phyloP scores from a whole-genome alignment of 1,139 yeast species.

The Hyphopichia burtonii region DNA sequence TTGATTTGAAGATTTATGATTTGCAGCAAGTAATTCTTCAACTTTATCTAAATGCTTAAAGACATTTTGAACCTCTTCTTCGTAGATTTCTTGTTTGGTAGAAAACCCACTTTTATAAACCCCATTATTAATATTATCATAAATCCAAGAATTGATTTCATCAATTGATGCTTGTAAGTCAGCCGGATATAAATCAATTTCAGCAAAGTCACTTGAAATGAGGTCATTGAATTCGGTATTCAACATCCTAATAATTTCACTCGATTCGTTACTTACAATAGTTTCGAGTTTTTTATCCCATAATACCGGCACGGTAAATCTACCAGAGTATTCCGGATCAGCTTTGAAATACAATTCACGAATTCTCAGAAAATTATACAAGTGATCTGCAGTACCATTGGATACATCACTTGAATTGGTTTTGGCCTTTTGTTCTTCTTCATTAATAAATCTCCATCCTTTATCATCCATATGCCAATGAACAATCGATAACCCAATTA shows the following conservation, averaged over 20 bases:
- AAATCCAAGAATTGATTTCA: slow-evolving; percentile 79
- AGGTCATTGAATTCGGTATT: slow-evolving; percentile 65
- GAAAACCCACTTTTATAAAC: slow-evolving; percentile 95
- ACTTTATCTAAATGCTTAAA: slow-evolving; percentile 74
- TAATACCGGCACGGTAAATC: slow-evolving; percentile 89
- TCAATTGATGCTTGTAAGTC: slow-evolving; percentile 58
- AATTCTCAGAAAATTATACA: slow-evolving; percentile 59
- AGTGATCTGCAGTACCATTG: slow-evolving; percentile 65
- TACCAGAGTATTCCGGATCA: slow-evolving; percentile 70
- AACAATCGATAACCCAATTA: slow-evolving; percentile 71
- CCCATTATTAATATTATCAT: slow-evolving; percentile 85
- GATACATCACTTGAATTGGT: slow-evolving; percentile 34
- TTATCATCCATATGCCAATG: slow-evolving; percentile 83
- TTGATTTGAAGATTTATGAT: slow-evolving; percentile 34
- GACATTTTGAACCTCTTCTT: slow-evolving; percentile 61
- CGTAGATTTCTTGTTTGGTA: slow-evolving; percentile 79
- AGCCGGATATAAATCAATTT: slow-evolving; percentile 65
- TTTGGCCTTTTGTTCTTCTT: slow-evolving; percentile 22
- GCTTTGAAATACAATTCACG: slow-evolving; percentile 75
- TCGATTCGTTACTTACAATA: slow-evolving; percentile 86
- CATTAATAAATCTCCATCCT: slow-evolving; percentile 77
- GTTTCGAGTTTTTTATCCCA: slow-evolving; percentile 85
- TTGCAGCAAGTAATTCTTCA: slow-evolving; percentile 57
- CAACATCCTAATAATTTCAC: slow-evolving; percentile 84
- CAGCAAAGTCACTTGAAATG: slow-evolving; percentile 46